Conservation (phyloP, 2,329 filamentous ascomycete species). For the Cladosporium sp. region DNA sequence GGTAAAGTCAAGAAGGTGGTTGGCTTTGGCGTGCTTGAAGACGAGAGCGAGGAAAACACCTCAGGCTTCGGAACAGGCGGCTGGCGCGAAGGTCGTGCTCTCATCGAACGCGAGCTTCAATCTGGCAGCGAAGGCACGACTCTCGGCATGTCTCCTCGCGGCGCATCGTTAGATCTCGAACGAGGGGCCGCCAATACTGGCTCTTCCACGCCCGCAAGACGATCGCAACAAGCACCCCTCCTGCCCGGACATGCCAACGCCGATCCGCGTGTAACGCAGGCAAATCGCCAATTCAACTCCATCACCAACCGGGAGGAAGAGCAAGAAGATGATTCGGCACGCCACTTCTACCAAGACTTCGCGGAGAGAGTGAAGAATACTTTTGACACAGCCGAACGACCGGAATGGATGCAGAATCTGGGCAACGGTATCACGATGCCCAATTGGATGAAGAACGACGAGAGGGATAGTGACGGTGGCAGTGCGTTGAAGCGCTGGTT, state of each 20-base stretch:
- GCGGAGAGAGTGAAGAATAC: constrained; percentile 88
- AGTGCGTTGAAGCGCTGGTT: constrained; percentile 30
- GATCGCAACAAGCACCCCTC: constrained; percentile 8
- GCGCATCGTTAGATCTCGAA: constrained; percentile 26
- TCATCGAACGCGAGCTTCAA: constrained; percentile 77
- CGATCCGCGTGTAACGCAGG: constrained; percentile 19
- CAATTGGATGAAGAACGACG: constrained; percentile 70
- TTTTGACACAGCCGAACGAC: constrained; percentile 74
- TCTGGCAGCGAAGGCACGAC: constrained; percentile 32
- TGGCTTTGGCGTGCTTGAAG: constrained; percentile 75
- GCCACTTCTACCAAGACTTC: constrained; percentile 75
- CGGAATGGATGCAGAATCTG: constrained; percentile 75
- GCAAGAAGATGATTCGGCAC: constrained; percentile 55
- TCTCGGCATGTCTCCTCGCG: constrained; percentile 32
- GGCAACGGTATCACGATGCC: constrained; percentile 68
- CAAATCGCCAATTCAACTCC: constrained; percentile 29
- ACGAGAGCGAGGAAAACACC: constrained; percentile 57
- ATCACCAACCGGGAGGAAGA: constrained; percentile 35
- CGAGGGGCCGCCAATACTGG: constrained; percentile 12
- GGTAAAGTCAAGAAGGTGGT: constrained; percentile 70
- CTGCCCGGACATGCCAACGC: constrained; percentile 1
- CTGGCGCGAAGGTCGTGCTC: constrained; percentile 85
- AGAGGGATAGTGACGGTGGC: constrained; percentile 18
- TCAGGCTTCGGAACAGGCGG: constrained; percentile 69
- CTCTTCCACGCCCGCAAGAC: constrained; percentile 3